These are phyloP conservation scores for Vaccinium corymbosum DNA, from an alignment of 148 eudicot species.

Conservation along the genomic window DNA sequence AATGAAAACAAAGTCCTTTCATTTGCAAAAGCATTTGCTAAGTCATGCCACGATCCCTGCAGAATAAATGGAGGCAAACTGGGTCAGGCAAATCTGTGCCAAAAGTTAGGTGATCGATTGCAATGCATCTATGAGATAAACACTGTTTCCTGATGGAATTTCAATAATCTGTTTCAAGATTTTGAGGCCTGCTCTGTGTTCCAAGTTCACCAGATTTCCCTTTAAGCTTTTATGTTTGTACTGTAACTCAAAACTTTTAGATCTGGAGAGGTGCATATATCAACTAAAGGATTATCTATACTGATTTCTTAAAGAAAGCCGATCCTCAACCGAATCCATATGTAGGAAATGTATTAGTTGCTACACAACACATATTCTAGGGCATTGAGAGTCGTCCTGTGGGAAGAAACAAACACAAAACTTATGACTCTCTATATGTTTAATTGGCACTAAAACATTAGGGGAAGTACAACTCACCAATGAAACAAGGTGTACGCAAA, in stretches of 20 bases:
- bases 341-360: not conserved
- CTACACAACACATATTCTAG: not conserved
- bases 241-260: not conserved
- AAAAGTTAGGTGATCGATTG: not conserved
- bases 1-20: constrained; percentile 59
- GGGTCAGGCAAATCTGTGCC: not conserved
- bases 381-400: not conserved
- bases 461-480: constrained; percentile 52
- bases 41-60: constrained; percentile 87
- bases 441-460: not conserved
- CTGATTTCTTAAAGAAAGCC: not conserved
- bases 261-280: not conserved
- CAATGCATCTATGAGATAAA: not conserved
- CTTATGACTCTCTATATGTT: not conserved
- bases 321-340: not conserved
- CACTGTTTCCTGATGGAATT: not conserved
- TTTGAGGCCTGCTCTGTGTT: not conserved
- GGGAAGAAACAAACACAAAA: not conserved
- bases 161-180: not conserved
- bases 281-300: not conserved
- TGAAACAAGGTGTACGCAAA: constrained; percentile 58
- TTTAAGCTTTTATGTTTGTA: not conserved
- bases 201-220: not conserved
- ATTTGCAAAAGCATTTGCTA: constrained; percentile 68
- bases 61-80: constrained; percentile 21